These are phyloP conservation scores for Petunia secreta DNA, from an alignment of 257 asterid genomes.

Conservation along the genomic window DNA sequence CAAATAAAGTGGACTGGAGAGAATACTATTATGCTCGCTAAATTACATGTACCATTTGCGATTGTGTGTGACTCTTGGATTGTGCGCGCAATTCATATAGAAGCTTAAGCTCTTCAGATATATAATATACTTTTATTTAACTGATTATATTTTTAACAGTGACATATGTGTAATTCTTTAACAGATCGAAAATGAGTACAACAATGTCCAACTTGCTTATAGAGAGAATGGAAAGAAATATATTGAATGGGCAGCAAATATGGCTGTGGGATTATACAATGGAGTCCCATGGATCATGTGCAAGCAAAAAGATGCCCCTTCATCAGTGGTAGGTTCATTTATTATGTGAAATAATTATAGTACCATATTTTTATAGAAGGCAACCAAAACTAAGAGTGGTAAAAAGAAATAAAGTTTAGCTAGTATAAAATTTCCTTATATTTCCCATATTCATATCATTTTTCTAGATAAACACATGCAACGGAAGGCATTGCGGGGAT, in stretches of 20 bases:
- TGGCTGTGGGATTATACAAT: conserved; percentile 59
- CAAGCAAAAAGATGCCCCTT: conserved; percentile 89
- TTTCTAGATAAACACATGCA: conserved; percentile 82
- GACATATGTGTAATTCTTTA: background rate
- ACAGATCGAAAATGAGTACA: conserved; percentile 93
- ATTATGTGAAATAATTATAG: background rate
- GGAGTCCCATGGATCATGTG: conserved; percentile 95
- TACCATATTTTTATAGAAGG: background rate
- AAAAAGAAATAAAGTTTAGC: no score
- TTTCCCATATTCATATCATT: background rate
- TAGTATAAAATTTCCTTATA: no score
- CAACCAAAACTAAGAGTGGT: background rate
- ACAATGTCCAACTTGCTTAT: conserved; percentile 70
- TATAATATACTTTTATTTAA: background rate
- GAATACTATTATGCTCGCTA: no score
- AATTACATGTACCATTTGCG: no score
- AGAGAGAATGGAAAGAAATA: conserved; percentile 64
- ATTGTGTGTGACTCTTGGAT: no score
- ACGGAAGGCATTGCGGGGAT: conserved; percentile 94
- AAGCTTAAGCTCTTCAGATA: no score
- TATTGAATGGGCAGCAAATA: conserved; percentile 82
- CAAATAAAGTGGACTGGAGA: no score
- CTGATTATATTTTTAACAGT: background rate
- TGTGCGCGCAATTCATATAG: no score
- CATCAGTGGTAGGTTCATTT: conserved; percentile 46